Evolutionary conservation across 768 basidiomycete species (phyloP).

Genomic region (Pleurotus tuber-regium): DNA sequence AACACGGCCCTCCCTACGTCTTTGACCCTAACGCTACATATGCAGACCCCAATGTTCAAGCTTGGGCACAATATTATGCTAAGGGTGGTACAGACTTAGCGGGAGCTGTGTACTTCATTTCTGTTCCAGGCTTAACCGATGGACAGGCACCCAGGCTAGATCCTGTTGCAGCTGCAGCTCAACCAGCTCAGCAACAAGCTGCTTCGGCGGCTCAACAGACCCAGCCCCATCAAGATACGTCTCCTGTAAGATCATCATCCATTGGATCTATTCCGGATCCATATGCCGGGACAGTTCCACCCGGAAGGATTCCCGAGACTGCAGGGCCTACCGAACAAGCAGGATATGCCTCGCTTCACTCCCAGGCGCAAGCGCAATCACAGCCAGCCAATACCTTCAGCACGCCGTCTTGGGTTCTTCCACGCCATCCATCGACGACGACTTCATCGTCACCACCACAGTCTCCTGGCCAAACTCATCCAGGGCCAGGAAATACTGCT

Average conservation of each 20-base stretch:
- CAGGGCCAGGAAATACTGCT: neutral
- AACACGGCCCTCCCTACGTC: slow-evolving; percentile 43
- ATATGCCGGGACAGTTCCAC: neutral
- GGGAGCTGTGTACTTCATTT: slow-evolving; percentile 79
- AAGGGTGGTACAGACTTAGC: slow-evolving; percentile 73
- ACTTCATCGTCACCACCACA: neutral
- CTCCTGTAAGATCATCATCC: neutral
- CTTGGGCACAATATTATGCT: slow-evolving; percentile 85
- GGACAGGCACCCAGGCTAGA: slow-evolving; percentile 13
- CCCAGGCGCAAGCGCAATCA: neutral
- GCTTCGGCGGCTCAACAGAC: neutral
- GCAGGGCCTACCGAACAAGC: neutral
- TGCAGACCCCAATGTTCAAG: slow-evolving; percentile 77
- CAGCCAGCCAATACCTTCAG: neutral
- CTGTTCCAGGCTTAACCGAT: slow-evolving; percentile 72
- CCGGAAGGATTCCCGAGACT: neutral
- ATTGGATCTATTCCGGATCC: too few relatives aligned
- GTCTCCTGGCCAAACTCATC: slow-evolving; percentile 1
- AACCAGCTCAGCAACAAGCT: slow-evolving; percentile 14
- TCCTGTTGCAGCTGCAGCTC: slow-evolving; percentile 13
- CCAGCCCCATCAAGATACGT: neutral
- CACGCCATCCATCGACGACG: slow-evolving; percentile 4
- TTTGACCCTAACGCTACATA: slow-evolving; percentile 71
- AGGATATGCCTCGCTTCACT: neutral
- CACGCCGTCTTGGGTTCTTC: slow-evolving; percentile 6